phyloP scores from a whole-genome alignment of 148 eudicot species.

The Heliosperma pusillum region DNA sequence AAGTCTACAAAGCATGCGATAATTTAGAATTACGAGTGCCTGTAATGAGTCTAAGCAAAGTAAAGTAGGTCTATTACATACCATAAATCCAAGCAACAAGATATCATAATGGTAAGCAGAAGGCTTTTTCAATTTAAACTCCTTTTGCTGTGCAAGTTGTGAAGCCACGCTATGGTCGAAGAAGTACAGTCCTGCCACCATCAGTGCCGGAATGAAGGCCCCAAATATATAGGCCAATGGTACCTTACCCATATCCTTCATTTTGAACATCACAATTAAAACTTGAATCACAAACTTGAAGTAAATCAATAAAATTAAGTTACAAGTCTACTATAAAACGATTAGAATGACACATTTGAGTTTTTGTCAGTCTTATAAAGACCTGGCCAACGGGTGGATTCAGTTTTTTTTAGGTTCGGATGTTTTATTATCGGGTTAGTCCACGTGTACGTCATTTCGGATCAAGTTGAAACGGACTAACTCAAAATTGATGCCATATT shows the following conservation, averaged over 20 bases:
- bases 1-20: constrained; percentile 36
- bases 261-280: neutral
- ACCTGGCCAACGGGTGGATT: too few species aligned
- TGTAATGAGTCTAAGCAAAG: neutral
- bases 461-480: too few species aligned
- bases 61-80: constrained; percentile 20
- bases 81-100: constrained; percentile 82
- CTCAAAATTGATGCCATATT: too few species aligned
- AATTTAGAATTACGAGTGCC: neutral
- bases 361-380: too few species aligned
- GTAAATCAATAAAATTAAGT: neutral
- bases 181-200: constrained; percentile 45
- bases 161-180: constrained; percentile 50
- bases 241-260: constrained; percentile 44
- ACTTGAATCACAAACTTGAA: neutral
- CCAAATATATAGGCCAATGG: constrained; percentile 38
- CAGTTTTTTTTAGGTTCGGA: too few species aligned
- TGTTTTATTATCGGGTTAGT: too few species aligned
- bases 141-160: constrained; percentile 49
- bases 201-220: constrained; percentile 42
- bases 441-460: too few species aligned
- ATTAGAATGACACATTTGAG: neutral
- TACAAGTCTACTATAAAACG: neutral
- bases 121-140: constrained; percentile 46
- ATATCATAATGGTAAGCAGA: constrained; percentile 49